Percentiles rank a stretch among this genome's conserved stretches.
phyloP scores from a whole-genome alignment of 2,329 filamentous ascomycete genomes.

The Hymenoscyphus occultus region DNA sequence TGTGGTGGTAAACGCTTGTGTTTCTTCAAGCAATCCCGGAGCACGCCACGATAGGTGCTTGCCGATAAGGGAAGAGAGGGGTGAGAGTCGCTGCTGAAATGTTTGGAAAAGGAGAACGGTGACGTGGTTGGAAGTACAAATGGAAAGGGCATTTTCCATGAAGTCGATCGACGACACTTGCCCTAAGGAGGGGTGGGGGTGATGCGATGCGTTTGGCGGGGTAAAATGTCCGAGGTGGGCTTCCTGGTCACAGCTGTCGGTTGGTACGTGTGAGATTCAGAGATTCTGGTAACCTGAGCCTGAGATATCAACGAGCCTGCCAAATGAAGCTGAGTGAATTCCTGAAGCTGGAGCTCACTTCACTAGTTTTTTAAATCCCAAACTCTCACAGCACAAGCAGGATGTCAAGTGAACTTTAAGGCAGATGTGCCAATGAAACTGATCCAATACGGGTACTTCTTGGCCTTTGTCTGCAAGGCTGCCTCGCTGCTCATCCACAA shows the following conservation, averaged over 20 bases:
- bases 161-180: not conserved
- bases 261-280: not conserved
- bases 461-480: constrained; percentile 9
- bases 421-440: constrained; percentile 1
- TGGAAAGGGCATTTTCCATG: constrained; percentile 73
- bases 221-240: not conserved
- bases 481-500: not conserved
- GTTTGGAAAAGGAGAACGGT: constrained; percentile 75
- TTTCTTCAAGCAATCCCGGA: constrained; percentile 80
- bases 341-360: not conserved
- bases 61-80: constrained; percentile 82
- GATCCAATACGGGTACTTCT: not conserved
- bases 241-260: not conserved
- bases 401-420: not conserved
- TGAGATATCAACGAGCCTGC: not conserved
- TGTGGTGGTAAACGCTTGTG: constrained; percentile 79
- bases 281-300: not conserved
- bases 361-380: not conserved
- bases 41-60: constrained; percentile 78
- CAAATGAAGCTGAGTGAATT: not conserved
- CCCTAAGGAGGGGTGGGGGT: not conserved
- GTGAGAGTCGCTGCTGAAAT: constrained; percentile 76
- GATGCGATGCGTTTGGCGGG: not conserved
- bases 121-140: constrained; percentile 89
- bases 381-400: not conserved